phyloP scores from a whole-genome alignment of 148 eudicot species.

The Nyssa sinensis region DNA sequence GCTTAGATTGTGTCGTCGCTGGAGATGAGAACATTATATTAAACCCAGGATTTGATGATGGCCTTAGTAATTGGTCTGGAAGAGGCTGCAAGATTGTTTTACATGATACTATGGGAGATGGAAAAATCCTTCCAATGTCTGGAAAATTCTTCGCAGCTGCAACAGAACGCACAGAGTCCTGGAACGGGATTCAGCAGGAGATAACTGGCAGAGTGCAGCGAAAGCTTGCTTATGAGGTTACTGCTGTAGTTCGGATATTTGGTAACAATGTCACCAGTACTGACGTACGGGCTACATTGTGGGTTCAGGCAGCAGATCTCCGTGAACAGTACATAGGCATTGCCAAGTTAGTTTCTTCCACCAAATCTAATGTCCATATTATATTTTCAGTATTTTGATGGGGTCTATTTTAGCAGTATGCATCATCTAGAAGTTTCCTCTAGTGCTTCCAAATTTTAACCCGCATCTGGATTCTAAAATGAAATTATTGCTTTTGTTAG shows the following conservation, averaged over 20 bases:
- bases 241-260: constrained; percentile 71
- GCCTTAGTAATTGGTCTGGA: constrained; percentile 89
- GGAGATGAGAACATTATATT: constrained; percentile 64
- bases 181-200: constrained; percentile 98
- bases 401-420: background rate
- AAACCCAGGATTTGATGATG: constrained; percentile 86
- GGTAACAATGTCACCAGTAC: constrained; percentile 68
- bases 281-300: constrained; percentile 65
- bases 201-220: constrained; percentile 66
- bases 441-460: background rate
- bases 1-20: constrained; percentile 20
- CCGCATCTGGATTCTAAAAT: background rate
- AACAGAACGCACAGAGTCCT: constrained; percentile 65
- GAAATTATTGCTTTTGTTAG: too few species aligned
- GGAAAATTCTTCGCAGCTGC: constrained; percentile 85
- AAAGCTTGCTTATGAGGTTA: constrained; percentile 73
- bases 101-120: constrained; percentile 73
- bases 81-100: constrained; percentile 71
- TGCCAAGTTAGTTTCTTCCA: constrained; percentile 49
- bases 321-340: constrained; percentile 84
- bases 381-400: too few species aligned
- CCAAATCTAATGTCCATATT: background rate
- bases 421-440: background rate
- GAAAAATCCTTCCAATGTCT: constrained; percentile 66
- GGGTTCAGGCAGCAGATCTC: constrained; percentile 71